Evolutionary conservation across 495 filamentous ascomycete species (phyloP).

Genomic region (Tuber calosporum): DNA sequence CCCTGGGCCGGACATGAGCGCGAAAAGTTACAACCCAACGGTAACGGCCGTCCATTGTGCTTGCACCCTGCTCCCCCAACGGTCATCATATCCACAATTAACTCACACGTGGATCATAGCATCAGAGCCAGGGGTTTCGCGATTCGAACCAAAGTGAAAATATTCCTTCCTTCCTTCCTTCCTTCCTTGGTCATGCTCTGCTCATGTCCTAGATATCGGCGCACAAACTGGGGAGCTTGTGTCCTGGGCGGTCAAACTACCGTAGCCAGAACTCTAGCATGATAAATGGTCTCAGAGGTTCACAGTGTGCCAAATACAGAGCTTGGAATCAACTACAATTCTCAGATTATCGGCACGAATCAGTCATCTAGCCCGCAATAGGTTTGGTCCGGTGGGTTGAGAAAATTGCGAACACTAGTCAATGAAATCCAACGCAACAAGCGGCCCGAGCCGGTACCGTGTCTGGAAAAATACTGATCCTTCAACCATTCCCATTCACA

Average conservation of each 20-base stretch:
- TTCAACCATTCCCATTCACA: no score
- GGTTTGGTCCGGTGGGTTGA: not conserved
- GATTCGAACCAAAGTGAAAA: not conserved
- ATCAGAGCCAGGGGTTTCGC: not conserved
- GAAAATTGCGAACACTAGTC: not conserved
- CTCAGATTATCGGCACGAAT: not conserved
- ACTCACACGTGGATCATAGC: not conserved
- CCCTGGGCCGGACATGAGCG: not conserved
- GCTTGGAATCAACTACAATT: not conserved
- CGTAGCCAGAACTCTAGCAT: no score
- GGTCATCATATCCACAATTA: not conserved
- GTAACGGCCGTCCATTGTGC: not conserved
- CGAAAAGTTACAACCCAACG: not conserved
- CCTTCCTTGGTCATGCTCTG: not conserved
- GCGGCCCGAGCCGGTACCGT: not conserved
- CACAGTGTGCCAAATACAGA: not conserved
- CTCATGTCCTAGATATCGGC: not conserved
- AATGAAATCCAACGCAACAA: not conserved
- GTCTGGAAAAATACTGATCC: not conserved
- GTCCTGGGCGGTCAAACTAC: not conserved
- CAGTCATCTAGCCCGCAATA: not conserved
- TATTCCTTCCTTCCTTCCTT: not conserved
- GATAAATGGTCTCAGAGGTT: not conserved
- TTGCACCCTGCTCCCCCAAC: no score
- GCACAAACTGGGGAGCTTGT: not conserved